Evolutionary conservation across 495 filamentous ascomycete species (phyloP).

Genomic region (Antarctomyces pellizariae): DNA sequence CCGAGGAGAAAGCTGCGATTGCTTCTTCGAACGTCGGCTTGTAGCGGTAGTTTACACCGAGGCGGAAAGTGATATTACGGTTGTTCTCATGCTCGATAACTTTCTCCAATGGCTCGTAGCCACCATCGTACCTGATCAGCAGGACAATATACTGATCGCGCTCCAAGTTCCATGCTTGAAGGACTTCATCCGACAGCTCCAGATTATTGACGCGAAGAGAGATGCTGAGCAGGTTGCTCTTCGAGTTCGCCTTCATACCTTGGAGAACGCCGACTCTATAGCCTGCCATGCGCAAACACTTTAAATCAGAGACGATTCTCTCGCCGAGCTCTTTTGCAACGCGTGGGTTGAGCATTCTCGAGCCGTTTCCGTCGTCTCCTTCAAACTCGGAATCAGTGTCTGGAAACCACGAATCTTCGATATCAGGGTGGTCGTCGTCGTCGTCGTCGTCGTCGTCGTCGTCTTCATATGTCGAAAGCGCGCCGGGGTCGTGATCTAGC

Average conservation of each 20-base stretch:
- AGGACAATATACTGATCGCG: constrained; percentile 49
- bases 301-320: constrained; percentile 39
- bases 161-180: constrained; percentile 54
- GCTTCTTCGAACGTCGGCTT: constrained; percentile 20
- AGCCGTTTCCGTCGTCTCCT: too few relatives aligned
- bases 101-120: constrained; percentile 28
- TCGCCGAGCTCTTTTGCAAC: constrained; percentile 6
- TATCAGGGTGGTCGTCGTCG: constrained; percentile 13
- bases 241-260: constrained; percentile 16
- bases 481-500: too few relatives aligned
- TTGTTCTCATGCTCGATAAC: constrained; percentile 9
- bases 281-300: constrained; percentile 33
- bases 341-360: constrained; percentile 1
- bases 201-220: constrained; percentile 46
- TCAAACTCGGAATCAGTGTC: constrained; percentile 1
- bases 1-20: constrained; percentile 9
- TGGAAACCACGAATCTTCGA: too few relatives aligned
- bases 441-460: constrained; percentile 13
- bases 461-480: too few relatives aligned
- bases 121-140: constrained; percentile 38
- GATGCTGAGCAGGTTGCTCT: constrained; percentile 30
- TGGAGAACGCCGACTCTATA: constrained; percentile 51
- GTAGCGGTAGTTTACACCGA: constrained; percentile 24
- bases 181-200: constrained; percentile 50
- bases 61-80: constrained; percentile 11